Evolutionary conservation across 2,329 filamentous ascomycete genomes (phyloP).

Genomic region (Fusarium udum): DNA sequence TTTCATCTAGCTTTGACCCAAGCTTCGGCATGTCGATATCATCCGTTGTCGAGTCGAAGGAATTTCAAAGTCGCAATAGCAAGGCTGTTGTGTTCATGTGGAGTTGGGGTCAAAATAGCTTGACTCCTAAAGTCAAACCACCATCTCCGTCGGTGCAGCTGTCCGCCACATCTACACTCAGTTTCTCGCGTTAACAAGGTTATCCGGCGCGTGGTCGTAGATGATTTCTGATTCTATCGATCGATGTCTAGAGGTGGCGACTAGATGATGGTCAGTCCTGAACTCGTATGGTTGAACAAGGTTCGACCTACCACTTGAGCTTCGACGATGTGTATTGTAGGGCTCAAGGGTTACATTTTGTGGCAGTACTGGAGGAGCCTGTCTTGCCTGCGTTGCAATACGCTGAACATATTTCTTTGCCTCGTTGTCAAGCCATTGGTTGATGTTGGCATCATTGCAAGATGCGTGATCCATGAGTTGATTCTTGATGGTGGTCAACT

Average conservation of each 20-base stretch:
- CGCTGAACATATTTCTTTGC: conserved; percentile 58
- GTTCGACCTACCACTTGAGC: conserved; percentile 10
- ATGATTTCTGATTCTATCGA: conserved; percentile 39
- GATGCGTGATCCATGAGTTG: conserved; percentile 61
- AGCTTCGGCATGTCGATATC: background rate
- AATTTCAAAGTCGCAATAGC: conserved; percentile 23
- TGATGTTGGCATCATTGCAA: conserved; percentile 63
- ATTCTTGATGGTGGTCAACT: conserved; percentile 60
- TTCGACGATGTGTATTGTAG: background rate
- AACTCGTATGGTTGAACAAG: background rate
- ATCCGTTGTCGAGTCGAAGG: background rate
- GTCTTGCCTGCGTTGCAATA: background rate
- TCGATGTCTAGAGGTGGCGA: background rate
- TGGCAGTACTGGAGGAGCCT: background rate
- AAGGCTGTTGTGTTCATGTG: background rate
- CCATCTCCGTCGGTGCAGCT: background rate
- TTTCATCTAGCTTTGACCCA: background rate
- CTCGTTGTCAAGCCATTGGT: conserved; percentile 63
- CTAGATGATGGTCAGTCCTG: background rate
- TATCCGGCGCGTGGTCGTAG: conserved; percentile 52
- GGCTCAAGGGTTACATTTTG: background rate
- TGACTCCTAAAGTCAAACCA: background rate
- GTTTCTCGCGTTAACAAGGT: conserved; percentile 37
- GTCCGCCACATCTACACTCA: background rate
- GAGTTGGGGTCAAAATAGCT: background rate